Base-by-base conservation (phyloP, 176 grass and related monocot genomes). In the Microstegium vimineum region DNA sequence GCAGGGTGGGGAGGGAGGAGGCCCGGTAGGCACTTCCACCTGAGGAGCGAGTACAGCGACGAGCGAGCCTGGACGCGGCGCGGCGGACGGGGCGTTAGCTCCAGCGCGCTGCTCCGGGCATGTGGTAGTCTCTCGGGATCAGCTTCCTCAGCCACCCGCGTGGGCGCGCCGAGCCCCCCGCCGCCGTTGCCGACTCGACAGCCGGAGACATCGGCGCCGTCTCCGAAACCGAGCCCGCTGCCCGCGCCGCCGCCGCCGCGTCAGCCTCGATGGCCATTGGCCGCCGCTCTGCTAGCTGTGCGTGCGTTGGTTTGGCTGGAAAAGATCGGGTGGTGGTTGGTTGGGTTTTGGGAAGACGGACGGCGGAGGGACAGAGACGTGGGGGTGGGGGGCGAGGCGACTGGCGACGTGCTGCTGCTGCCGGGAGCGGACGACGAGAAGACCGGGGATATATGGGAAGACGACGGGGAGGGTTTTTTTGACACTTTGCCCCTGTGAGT, bases 1-100 rank as follows among this genome's bases (percentile, higher is more conserved):
- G 68, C 25, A 90, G 37, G 62, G n/a, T n/a, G n/a, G 38, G 51
- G 15, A 86, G 67, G 10, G 88, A 79, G 6, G 88, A 67, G 61
- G 82, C 52, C 86, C n/a, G 88, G 84, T 23, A 90, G 68, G 20
- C 84, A 75, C 80, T 86, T 90, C 88, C 88, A 86, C 74, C 84
- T 69, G 47, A 86, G 41, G 88, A 83, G 46, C 88, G 84, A 30
- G 88, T n/a, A 90, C 47, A 90, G 84, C 47, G 79, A 82, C 31
- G 88, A 82, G 88, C 84, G 74, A 90, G 68, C 80, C 69, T 82
- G 51, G 77, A 85, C 52, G 74, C 52, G 12, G 28, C 37, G 23
- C 65, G 15, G 57, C 23, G 4, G 74, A 0, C 4, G 71, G 32
- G 10, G 41, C 4, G 9, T n/a, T n/a, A n/a, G 57, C 30, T 90